A percentile compares a stretch with the other conserved stretches of the same genome.
These are phyloP conservation scores for Urochloa ruziziensis DNA, from an alignment of 176 grass and related monocot genomes.

Conservation along the genomic window DNA sequence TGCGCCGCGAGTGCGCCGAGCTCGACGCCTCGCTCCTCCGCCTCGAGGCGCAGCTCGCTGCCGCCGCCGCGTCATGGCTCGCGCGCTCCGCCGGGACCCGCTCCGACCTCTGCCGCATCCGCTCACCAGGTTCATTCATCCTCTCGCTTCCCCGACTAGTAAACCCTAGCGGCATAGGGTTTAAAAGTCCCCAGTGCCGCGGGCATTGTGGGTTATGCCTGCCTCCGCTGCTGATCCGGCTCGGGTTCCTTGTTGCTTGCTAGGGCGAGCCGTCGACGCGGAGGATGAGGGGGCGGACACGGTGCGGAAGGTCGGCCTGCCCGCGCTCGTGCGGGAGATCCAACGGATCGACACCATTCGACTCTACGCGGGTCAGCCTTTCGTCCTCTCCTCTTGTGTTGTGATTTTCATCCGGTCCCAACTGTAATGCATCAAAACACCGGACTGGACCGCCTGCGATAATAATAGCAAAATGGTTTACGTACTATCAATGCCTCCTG, in stretches of 20 bases:
- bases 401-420: background rate
- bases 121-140: constrained; percentile 28
- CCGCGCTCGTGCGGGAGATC: constrained; percentile 51
- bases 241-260: background rate
- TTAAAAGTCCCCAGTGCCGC: background rate
- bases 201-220: background rate
- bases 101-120: constrained; percentile 14
- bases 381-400: background rate
- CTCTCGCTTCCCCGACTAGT: background rate
- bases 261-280: background rate
- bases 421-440: background rate
- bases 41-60: constrained; percentile 40
- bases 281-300: background rate
- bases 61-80: constrained; percentile 40
- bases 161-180: constrained; percentile 26
- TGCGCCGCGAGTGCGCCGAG: constrained; percentile 54
- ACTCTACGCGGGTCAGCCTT: constrained; percentile 54
- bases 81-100: constrained; percentile 37
- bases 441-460: background rate
- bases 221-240: background rate
- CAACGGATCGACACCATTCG: constrained; percentile 64
- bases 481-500: too few species aligned
- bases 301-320: background rate
- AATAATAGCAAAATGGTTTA: background rate
- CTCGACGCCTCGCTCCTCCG: constrained; percentile 41